A percentile compares a stretch with the other conserved stretches of the same genome.
phyloP scores from a whole-genome alignment of 1,284 basidiomycete genomes.

The Cryptococcus sp. region DNA sequence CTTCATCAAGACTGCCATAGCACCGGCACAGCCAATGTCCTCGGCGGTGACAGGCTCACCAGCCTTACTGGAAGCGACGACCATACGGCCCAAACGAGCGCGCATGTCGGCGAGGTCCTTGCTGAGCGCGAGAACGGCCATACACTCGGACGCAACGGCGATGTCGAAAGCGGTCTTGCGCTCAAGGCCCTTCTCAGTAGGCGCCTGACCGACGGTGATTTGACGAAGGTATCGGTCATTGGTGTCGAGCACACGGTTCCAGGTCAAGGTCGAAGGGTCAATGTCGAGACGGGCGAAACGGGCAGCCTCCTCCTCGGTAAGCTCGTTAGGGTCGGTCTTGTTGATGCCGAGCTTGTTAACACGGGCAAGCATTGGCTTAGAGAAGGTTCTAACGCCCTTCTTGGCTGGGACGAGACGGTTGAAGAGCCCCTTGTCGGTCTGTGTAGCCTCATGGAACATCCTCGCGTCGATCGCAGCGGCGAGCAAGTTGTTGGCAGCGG shows the following conservation, averaged over 20 bases:
- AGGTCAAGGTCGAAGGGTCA: conserved; percentile 89
- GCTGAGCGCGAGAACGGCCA: conserved; percentile 94
- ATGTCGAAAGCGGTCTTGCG: conserved; percentile 95
- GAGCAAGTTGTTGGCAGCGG: conserved; percentile 94
- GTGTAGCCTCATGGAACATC: conserved; percentile 97
- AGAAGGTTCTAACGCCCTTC: conserved; percentile 93
- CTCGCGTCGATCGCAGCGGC: conserved; percentile 96
- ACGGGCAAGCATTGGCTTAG: conserved; percentile 94
- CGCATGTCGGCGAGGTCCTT: conserved; percentile 91
- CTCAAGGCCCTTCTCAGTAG: conserved; percentile 87
- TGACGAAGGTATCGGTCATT: conserved; percentile 97
- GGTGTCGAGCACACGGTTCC: conserved; percentile 96
- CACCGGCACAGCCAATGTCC: conserved; percentile 93
- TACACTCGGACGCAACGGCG: conserved; percentile 94
- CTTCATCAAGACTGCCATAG: conserved; percentile 96
- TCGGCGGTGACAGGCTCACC: conserved; percentile 95
- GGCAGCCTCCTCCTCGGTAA: conserved; percentile 89
- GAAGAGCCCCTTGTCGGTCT: conserved; percentile 92
- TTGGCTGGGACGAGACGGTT: conserved; percentile 87
- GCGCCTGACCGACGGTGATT: conserved; percentile 85
- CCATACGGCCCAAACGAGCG: conserved; percentile 65
- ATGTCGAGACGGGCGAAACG: conserved; percentile 91
- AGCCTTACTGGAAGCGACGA: conserved; percentile 89
- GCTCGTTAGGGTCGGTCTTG: conserved; percentile 88
- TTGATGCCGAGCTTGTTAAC: conserved; percentile 92